These are phyloP conservation scores for Inonotus obliquus DNA, from an alignment of 1,284 basidiomycete species.

Conservation along the genomic window DNA sequence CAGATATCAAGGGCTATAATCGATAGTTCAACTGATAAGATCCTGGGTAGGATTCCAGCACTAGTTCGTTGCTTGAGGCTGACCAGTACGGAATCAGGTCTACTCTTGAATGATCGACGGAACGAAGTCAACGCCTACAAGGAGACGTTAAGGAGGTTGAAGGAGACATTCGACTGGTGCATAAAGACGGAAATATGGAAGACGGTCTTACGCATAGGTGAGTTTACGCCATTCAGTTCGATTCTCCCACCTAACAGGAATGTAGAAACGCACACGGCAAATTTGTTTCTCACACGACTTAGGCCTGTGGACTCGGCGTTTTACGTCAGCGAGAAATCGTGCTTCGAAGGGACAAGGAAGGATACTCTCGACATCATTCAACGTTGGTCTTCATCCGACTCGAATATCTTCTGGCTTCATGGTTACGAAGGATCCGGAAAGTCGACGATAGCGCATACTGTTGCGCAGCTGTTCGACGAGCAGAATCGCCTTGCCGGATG, in stretches of 20 bases:
- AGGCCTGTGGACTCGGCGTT: neutral
- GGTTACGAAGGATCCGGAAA: constrained; percentile 32
- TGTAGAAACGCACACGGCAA: neutral
- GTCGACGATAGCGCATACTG: constrained; percentile 29
- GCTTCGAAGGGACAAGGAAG: constrained; percentile 2
- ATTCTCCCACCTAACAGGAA: neutral
- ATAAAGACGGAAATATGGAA: neutral
- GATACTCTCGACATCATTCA: neutral
- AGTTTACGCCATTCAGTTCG: neutral
- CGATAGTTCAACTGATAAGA: neutral
- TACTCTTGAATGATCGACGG: neutral
- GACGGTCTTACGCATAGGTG: neutral
- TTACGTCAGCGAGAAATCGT: neutral
- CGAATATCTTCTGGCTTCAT: constrained; percentile 30
- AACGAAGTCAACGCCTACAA: neutral
- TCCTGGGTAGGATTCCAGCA: neutral
- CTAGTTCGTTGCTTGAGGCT: neutral
- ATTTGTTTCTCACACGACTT: neutral
- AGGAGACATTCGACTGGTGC: neutral
- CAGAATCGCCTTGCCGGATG: constrained; percentile 27
- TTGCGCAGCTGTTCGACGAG: constrained; percentile 28
- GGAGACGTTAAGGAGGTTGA: neutral
- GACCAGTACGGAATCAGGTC: neutral
- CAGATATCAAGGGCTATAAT: neutral
- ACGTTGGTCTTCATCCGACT: neutral